Evolutionary conservation across 2,329 filamentous ascomycete genomes (phyloP).

Genomic region (Sarocladium brachiariae): DNA sequence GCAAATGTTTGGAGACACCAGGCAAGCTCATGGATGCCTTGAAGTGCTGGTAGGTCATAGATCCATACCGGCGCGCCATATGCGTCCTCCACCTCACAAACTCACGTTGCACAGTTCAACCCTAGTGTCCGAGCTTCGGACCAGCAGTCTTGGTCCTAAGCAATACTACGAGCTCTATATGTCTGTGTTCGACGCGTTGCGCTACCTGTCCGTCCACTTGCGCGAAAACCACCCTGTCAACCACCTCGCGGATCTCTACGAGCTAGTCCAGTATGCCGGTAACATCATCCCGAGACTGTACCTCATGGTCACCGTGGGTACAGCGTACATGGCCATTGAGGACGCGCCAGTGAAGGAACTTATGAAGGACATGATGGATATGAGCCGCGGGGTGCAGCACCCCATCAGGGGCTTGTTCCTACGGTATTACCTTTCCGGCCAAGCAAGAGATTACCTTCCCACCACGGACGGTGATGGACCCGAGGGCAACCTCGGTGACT

Average conservation of each 20-base stretch:
- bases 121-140: slow-evolving; percentile 94
- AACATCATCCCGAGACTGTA: slow-evolving; percentile 96
- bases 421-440: slow-evolving; percentile 91
- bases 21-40: slow-evolving; percentile 99
- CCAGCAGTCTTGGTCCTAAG: slow-evolving; percentile 94
- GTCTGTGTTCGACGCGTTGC: slow-evolving; percentile 95
- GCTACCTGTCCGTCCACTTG: slow-evolving; percentile 91
- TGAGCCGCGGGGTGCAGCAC: slow-evolving; percentile 96
- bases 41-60: slow-evolving; percentile 81
- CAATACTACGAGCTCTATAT: slow-evolving; percentile 99
- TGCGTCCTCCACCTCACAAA: background rate
- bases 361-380: slow-evolving; percentile 99
- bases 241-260: slow-evolving; percentile 95
- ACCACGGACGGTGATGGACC: slow-evolving; percentile 78
- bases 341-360: slow-evolving; percentile 99
- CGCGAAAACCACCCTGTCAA: slow-evolving; percentile 97
- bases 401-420: slow-evolving; percentile 92
- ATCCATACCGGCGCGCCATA: background rate
- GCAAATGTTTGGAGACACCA: slow-evolving; percentile 92
- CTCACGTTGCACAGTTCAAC: slow-evolving; percentile 62
- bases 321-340: slow-evolving; percentile 97
- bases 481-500: slow-evolving; percentile 93
- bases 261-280: slow-evolving; percentile 94
- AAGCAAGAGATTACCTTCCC: slow-evolving; percentile 84
- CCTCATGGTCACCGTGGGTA: slow-evolving; percentile 98